Conservation (phyloP, 768 basidiomycete genomes). For the Chiua virens region DNA sequence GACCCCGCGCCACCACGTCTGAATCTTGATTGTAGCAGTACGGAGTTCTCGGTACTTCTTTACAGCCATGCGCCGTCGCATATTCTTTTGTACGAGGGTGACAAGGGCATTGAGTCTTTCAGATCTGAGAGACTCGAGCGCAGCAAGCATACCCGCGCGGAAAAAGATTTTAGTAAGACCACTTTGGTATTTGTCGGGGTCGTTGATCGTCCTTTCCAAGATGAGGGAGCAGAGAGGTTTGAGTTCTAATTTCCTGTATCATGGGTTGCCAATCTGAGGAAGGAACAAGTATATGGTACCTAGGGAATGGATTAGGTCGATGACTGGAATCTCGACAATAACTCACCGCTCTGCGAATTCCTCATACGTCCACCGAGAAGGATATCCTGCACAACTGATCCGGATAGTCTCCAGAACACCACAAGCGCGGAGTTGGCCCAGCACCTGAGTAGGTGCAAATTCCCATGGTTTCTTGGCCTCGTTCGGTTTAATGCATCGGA, state of each 20-base stretch:
- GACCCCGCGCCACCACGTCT: constrained; percentile 94
- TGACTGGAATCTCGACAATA: constrained; percentile 3
- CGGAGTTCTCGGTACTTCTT: constrained; percentile 76
- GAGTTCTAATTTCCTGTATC: constrained; percentile 80
- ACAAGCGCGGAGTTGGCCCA: constrained; percentile 93
- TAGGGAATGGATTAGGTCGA: constrained; percentile 34
- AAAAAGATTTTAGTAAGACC: constrained; percentile 99
- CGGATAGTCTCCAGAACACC: constrained; percentile 99
- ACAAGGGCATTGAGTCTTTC: constrained; percentile 87
- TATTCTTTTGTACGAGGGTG: constrained; percentile 97
- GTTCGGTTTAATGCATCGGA: constrained; percentile 99
- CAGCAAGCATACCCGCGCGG: constrained; percentile 97
- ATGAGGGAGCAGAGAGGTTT: constrained; percentile 81
- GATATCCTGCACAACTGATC: constrained; percentile 98
- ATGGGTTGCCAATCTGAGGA: constrained; percentile 85
- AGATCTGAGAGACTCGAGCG: constrained; percentile 87
- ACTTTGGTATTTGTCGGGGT: constrained; percentile 95
- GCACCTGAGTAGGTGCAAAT: constrained; percentile 91
- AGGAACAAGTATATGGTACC: constrained; percentile 95
- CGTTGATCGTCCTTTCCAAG: constrained; percentile 82
- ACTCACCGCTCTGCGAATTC: constrained; percentile 96
- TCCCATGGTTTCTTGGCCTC: constrained; percentile 97
- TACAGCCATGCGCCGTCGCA: constrained; percentile 81
- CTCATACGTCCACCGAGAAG: constrained; percentile 96
- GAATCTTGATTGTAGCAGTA: constrained; percentile 76